These are phyloP conservation scores for Lodderomyces orthopsilosis DNA, from an alignment of 1,139 yeast species.

Conservation along the genomic window DNA sequence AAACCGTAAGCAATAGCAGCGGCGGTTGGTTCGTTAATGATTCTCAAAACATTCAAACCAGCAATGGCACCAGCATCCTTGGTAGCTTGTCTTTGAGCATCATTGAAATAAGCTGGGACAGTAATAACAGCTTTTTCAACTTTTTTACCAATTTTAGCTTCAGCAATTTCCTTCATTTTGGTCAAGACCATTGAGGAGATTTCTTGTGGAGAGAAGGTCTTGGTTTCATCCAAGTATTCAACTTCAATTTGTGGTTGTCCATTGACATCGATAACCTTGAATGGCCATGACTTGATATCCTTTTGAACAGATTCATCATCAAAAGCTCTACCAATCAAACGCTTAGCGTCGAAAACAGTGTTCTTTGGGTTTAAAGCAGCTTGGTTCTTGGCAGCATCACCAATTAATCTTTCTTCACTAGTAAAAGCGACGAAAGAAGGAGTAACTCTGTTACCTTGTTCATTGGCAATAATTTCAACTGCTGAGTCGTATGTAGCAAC, in stretches of 20 bases:
- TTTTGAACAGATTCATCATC: conserved; percentile 89
- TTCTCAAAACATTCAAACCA: conserved; percentile 93
- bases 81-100: conserved; percentile 97
- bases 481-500: conserved; percentile 94
- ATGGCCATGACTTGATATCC: conserved; percentile 97
- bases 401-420: conserved; percentile 95
- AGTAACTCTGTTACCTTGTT: conserved; percentile 99
- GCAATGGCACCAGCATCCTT: conserved; percentile 98
- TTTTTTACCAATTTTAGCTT: conserved; percentile 89
- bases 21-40: conserved; percentile 97
- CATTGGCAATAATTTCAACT: conserved; percentile 93
- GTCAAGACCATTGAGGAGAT: conserved; percentile 93
- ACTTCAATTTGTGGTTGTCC: conserved; percentile 93
- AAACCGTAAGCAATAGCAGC: conserved; percentile 99
- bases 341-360: conserved; percentile 98
- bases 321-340: conserved; percentile 94
- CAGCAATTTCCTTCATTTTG: conserved; percentile 98
- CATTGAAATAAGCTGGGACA: conserved; percentile 97
- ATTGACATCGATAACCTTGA: conserved; percentile 81
- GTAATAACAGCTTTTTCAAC: conserved; percentile 95
- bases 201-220: conserved; percentile 96
- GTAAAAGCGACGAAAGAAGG: conserved; percentile 98
- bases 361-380: conserved; percentile 96
- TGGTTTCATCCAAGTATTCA: conserved; percentile 89
- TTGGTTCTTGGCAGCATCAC: conserved; percentile 99